Evolutionary conservation across 2,329 filamentous ascomycete species (phyloP).

Genomic region (Neopestalotiopsis sp.): DNA sequence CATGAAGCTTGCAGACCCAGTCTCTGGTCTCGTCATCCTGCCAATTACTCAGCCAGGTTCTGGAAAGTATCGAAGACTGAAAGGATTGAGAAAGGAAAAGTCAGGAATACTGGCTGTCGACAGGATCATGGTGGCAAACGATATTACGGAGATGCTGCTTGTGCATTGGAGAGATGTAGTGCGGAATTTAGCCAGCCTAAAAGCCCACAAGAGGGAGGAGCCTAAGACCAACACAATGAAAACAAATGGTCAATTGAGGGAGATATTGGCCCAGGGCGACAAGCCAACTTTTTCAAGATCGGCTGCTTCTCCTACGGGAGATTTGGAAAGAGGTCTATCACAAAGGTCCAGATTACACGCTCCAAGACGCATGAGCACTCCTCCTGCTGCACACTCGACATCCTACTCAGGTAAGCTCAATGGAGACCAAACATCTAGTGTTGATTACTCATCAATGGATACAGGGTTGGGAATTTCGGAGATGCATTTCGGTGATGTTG

Average conservation of each 20-base stretch:
- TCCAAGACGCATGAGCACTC: not conserved
- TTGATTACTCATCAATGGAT: not conserved
- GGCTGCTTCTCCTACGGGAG: conserved; percentile 44
- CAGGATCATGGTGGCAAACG: conserved; percentile 63
- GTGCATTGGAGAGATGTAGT: conserved; percentile 69
- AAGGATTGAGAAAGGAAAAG: conserved; percentile 26
- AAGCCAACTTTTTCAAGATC: conserved; percentile 43
- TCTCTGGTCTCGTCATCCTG: conserved; percentile 47
- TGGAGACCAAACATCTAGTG: not conserved
- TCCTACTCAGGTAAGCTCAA: conserved; percentile 31
- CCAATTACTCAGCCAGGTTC: conserved; percentile 50
- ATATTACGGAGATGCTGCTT: conserved; percentile 69
- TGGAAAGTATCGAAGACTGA: conserved; percentile 42
- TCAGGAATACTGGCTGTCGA: conserved; percentile 47
- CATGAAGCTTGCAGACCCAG: conserved; percentile 49
- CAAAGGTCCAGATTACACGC: not conserved
- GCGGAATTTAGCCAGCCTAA: conserved; percentile 60
- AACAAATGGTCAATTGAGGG: not conserved
- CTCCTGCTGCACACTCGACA: conserved; percentile 43
- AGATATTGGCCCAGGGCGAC: conserved; percentile 14
- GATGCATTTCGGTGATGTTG: conserved; percentile 5
- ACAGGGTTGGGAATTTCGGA: conserved; percentile 24
- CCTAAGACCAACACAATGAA: not conserved
- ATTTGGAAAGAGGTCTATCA: not conserved
- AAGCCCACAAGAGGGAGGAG: conserved; percentile 30